A percentile compares a stretch with the other conserved stretches of the same genome.
Conservation (phyloP, 139 green algal genomes). For the Spirogloea muscicola region DNA sequence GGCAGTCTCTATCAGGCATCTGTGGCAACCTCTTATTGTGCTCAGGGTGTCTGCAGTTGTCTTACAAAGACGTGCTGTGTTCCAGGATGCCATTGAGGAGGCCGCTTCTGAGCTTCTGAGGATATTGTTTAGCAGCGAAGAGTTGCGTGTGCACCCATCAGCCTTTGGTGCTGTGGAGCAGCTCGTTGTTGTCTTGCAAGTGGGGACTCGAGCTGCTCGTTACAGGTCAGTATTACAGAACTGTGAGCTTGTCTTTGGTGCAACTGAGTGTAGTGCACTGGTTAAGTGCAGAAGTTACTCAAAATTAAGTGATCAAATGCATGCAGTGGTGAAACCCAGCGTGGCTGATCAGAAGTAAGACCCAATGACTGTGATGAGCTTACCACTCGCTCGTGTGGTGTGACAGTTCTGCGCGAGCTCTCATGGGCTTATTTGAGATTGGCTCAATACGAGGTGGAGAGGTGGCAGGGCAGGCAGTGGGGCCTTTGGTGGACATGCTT, state of each 20-base stretch:
- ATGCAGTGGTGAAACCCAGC: too few relatives aligned
- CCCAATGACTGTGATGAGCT: too few relatives aligned
- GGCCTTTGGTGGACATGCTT: conserved; percentile 29
- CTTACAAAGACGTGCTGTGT: neutral
- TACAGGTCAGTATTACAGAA: too few relatives aligned
- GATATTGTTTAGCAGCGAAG: conserved; percentile 12
- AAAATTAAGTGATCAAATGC: too few relatives aligned
- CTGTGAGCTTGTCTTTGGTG: too few relatives aligned
- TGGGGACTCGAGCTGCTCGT: conserved; percentile 11
- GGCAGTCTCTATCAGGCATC: neutral
- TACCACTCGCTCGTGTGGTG: too few relatives aligned
- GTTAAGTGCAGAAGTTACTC: too few relatives aligned
- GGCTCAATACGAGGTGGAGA: conserved; percentile 8
- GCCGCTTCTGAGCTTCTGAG: conserved; percentile 12
- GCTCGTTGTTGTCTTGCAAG: conserved; percentile 21
- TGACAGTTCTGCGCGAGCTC: conserved; percentile 11
- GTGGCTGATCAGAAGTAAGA: too few relatives aligned
- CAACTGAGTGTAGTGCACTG: too few relatives aligned
- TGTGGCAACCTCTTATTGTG: neutral
- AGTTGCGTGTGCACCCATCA: conserved; percentile 16
- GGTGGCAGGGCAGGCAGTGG: conserved; percentile 7
- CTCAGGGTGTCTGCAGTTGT: neutral
- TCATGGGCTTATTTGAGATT: conserved; percentile 20
- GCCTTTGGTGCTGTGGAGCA: conserved; percentile 28
- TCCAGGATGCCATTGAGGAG: conserved; percentile 30